Base-by-base conservation (phyloP, 2,329 filamentous ascomycete genomes). In the Paecilomyces niveus region DNA sequence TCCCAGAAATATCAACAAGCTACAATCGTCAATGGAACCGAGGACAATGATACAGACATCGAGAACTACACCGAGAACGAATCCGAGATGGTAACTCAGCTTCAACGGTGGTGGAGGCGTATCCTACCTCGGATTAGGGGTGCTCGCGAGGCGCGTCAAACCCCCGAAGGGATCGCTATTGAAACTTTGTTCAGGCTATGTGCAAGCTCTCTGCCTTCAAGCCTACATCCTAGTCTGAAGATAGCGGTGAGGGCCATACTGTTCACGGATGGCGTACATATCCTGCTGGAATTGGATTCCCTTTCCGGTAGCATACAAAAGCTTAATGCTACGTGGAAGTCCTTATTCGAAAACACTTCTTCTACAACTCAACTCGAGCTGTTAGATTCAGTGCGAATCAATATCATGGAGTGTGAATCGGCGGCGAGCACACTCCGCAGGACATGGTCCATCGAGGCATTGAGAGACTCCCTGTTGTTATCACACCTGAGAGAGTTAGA, bases 51-150 rank as follows among this genome's bases (percentile, higher is more conserved):
- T 1, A 15, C 54, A 7, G 51, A 51, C 4, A 10, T 50, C 4
- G 57, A 39, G 35, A 39, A n/a, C 57, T 59, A 60, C 26, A 56
- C 54, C 3, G 15, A 50, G 1, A 33, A 55, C 4, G 59, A 64
- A 21, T 53, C 55, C 1, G 53, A 58, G 2, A 54, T 45, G 9
- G 50, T 64, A 26, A 50, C n/a, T 0, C 57, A 49, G 10, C 54
- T 64, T 11, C 63, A 64, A 52, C 31, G 58, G 3, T 57, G 59
- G 6, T 64, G 63, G 63, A 56, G 58, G 39, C 24, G 52, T 13
- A 53, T 62, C 15, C 54, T 58, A 39, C 39, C 53, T 6, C n/a
- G 49, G 7, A 45, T 59, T 2, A 31, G 54, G 4, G 52, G 58
- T 1, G 56, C 45, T 9, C 61, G 60, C 3, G 11, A 26, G 10